Evolutionary conservation across 257 asterid species (phyloP).

Genomic region (Thymus quinquecostatus): DNA sequence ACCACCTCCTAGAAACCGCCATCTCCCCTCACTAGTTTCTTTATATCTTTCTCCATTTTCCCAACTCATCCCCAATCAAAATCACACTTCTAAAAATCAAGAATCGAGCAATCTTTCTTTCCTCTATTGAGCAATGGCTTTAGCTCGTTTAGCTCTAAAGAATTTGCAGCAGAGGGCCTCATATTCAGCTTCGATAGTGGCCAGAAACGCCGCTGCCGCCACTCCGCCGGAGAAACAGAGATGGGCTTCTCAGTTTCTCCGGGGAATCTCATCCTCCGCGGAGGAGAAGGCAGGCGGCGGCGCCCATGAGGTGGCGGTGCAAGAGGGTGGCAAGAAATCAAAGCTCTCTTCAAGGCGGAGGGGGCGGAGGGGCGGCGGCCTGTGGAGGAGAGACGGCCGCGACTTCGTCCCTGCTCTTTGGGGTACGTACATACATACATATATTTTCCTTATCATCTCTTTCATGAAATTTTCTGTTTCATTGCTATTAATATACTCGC

Average conservation of each 20-base stretch:
- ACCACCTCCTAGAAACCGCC: conserved; percentile 36
- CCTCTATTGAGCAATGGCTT: conserved; percentile 35
- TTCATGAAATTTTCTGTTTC: too few relatives aligned
- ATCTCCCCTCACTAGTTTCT: neutral
- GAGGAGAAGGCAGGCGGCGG: conserved; percentile 32
- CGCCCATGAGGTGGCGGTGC: conserved; percentile 43
- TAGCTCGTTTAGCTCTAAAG: conserved; percentile 49
- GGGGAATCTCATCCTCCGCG: conserved; percentile 39
- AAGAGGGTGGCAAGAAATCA: conserved; percentile 42
- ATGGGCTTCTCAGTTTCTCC: conserved; percentile 40
- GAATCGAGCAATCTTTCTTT: neutral
- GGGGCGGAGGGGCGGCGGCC: conserved; percentile 32
- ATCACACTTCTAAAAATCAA: neutral
- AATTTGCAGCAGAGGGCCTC: conserved; percentile 43
- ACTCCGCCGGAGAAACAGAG: conserved; percentile 26
- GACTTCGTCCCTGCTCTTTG: conserved; percentile 38
- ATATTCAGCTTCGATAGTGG: conserved; percentile 19
- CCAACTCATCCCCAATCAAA: neutral
- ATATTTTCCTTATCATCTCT: too few relatives aligned
- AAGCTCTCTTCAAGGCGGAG: conserved; percentile 36
- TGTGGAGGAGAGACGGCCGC: conserved; percentile 46
- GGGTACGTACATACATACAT: conserved; percentile 26
- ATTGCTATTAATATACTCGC: too few relatives aligned
- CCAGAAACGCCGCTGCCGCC: neutral
- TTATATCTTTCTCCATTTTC: conserved; percentile 20